Percentiles rank a stretch among this genome's conserved stretches.
Evolutionary conservation across 73 alveolate genomes (phyloP).

Genomic region (Paramecium bursaria): DNA sequence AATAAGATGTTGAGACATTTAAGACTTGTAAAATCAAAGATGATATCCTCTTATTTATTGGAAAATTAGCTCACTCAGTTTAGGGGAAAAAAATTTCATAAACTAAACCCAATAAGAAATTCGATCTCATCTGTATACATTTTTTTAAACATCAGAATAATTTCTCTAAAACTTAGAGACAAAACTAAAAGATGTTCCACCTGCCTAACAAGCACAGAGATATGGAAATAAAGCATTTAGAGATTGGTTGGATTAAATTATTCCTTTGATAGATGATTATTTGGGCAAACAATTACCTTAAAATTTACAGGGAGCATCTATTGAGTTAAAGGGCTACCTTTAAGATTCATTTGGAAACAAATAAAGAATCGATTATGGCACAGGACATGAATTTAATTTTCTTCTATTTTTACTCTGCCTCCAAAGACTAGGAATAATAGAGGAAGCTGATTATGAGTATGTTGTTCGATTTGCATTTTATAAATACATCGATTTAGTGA

Average conservation of each 20-base stretch:
- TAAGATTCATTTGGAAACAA: slow-evolving; percentile 95
- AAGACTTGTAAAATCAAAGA: slow-evolving; percentile 6
- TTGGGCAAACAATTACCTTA: slow-evolving; percentile 62
- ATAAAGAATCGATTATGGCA: slow-evolving; percentile 98
- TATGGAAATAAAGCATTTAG: slow-evolving; percentile 98
- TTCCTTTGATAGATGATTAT: slow-evolving; percentile 60
- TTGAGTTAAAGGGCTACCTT: slow-evolving; percentile 90
- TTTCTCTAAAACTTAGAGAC: slow-evolving; percentile 31
- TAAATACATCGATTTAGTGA: slow-evolving; percentile 87
- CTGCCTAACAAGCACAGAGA: slow-evolving; percentile 93
- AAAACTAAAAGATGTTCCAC: slow-evolving; percentile 87
- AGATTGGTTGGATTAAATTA: slow-evolving; percentile 87
- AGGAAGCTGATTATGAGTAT: slow-evolving; percentile 77
- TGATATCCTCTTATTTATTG: background rate
- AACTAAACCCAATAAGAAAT: slow-evolving; percentile 18
- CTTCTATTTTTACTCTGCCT: slow-evolving; percentile 85
- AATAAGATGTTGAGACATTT: slow-evolving; percentile 60
- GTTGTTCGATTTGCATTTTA: slow-evolving; percentile 59
- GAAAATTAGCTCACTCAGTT: slow-evolving; percentile 21
- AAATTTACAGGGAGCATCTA: slow-evolving; percentile 77
- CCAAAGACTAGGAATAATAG: slow-evolving; percentile 80
- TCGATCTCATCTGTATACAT: background rate
- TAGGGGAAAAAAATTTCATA: slow-evolving; percentile 37
- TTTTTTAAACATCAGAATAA: background rate
- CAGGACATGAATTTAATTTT: slow-evolving; percentile 98